A percentile compares a stretch with the other conserved stretches of the same genome.
Conservation (phyloP, 108 stramenopile species). For the Nannochloropsis gaditana region DNA sequence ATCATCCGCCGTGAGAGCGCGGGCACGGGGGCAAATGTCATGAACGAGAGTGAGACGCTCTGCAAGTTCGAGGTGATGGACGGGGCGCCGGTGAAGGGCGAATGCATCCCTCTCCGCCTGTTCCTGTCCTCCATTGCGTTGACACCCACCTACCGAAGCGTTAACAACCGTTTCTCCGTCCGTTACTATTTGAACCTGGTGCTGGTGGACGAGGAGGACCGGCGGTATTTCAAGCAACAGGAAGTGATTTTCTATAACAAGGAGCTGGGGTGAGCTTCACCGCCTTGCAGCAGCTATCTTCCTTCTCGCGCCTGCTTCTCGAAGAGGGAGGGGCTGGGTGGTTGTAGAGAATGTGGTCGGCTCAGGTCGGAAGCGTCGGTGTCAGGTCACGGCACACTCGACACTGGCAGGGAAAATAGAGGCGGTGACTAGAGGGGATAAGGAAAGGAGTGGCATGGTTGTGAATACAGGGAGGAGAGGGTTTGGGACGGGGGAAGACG, state of each 20-base stretch:
- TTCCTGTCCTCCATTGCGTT: constrained; percentile 66
- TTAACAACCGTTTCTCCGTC: constrained; percentile 89
- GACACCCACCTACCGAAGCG: constrained; percentile 88
- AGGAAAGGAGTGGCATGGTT: too few relatives aligned
- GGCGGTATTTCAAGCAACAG: constrained; percentile 98
- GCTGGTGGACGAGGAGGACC: constrained; percentile 97
- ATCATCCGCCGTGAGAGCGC: constrained; percentile 92
- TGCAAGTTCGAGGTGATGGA: constrained; percentile 99
- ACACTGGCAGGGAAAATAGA: too few relatives aligned
- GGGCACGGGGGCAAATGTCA: constrained; percentile 61
- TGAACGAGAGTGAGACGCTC: constrained; percentile 93
- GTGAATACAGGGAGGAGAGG: too few relatives aligned
- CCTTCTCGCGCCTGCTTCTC: too few relatives aligned
- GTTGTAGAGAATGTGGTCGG: too few relatives aligned
- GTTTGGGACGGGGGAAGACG: too few relatives aligned
- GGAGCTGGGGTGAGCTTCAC: constrained; percentile 56
- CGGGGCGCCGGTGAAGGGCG: constrained; percentile 91
- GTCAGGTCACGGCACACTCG: too few relatives aligned
- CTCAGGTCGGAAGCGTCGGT: too few relatives aligned
- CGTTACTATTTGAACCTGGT: constrained; percentile 97
- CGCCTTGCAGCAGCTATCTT: neutral
- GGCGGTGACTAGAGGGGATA: too few relatives aligned
- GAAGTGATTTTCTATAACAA: constrained; percentile 94
- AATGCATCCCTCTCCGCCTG: constrained; percentile 75
- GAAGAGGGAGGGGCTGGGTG: too few relatives aligned